A percentile compares a stretch with the other conserved stretches of the same genome.
phyloP scores from a whole-genome alignment of 768 basidiomycete species.

The Lactarius quietus region DNA sequence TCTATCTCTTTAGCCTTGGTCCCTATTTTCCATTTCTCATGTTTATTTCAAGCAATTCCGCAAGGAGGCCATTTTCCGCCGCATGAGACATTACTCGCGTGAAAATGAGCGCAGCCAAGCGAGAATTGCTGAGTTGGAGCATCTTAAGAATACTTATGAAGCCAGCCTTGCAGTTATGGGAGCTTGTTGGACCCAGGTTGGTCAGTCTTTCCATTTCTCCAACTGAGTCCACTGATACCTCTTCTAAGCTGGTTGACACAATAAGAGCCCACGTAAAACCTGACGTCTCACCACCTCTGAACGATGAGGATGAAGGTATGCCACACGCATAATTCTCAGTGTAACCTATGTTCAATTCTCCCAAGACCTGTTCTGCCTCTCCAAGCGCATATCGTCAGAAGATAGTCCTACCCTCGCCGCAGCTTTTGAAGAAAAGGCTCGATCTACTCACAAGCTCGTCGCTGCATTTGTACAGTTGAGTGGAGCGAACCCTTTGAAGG shows the following conservation, averaged over 20 bases:
- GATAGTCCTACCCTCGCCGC: slow-evolving; percentile 31
- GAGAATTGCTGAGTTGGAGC: slow-evolving; percentile 62
- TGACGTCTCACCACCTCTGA: slow-evolving; percentile 45
- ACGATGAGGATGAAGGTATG: slow-evolving; percentile 30
- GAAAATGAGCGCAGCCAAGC: slow-evolving; percentile 63
- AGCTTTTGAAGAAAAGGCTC: slow-evolving; percentile 52
- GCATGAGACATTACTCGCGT: slow-evolving; percentile 80
- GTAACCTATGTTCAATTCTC: slow-evolving; percentile 26
- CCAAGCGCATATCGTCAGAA: slow-evolving; percentile 29
- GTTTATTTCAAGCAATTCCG: slow-evolving; percentile 57
- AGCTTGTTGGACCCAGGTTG: slow-evolving; percentile 78
- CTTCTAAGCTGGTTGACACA: slow-evolving; percentile 57
- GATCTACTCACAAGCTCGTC: slow-evolving; percentile 57
- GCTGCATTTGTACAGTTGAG: slow-evolving; percentile 51
- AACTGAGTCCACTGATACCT: slow-evolving; percentile 2
- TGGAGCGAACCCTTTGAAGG: slow-evolving; percentile 35
- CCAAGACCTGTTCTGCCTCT: slow-evolving; percentile 22
- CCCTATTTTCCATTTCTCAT: slow-evolving; percentile 22
- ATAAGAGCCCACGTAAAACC: slow-evolving; percentile 56
- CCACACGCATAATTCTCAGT: not conserved
- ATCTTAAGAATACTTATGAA: slow-evolving; percentile 61
- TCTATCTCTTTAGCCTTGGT: slow-evolving; percentile 24
- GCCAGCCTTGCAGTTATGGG: slow-evolving; percentile 69
- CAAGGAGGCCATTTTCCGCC: slow-evolving; percentile 81
- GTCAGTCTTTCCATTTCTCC: slow-evolving; percentile 15